Conservation (phyloP, 306 rosid genomes). For the Prunus kanzakura region DNA sequence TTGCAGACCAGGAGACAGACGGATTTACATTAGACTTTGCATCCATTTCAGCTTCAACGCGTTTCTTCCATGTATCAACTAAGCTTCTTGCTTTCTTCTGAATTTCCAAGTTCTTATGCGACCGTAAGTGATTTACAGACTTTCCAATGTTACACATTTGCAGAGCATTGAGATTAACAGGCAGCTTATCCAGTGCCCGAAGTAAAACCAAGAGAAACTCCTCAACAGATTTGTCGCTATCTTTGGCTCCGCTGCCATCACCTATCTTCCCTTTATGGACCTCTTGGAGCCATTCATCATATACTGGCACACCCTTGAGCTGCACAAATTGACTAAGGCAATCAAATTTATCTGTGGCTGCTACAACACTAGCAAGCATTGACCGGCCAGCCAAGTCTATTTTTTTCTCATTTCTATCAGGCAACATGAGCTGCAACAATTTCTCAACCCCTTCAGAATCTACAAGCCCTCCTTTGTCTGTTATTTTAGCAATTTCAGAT, state of each 20-base stretch:
- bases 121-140: slow-evolving; percentile 81
- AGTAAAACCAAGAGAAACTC: slow-evolving; percentile 81
- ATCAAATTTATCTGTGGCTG: slow-evolving; percentile 69
- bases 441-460: slow-evolving; percentile 72
- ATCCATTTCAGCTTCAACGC: slow-evolving; percentile 89
- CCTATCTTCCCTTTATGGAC: slow-evolving; percentile 78
- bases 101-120: slow-evolving; percentile 75
- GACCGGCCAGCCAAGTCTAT: slow-evolving; percentile 71
- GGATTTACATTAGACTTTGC: slow-evolving; percentile 57
- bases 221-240: slow-evolving; percentile 69
- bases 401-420: slow-evolving; percentile 65
- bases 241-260: slow-evolving; percentile 50
- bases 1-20: slow-evolving; percentile 60
- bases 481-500: slow-evolving; percentile 72
- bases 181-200: slow-evolving; percentile 88
- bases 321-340: slow-evolving; percentile 76
- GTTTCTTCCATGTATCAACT: slow-evolving; percentile 93
- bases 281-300: slow-evolving; percentile 94
- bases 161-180: slow-evolving; percentile 77
- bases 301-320: slow-evolving; percentile 66
- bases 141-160: slow-evolving; percentile 85
- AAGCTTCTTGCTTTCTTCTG: slow-evolving; percentile 83
- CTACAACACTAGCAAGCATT: slow-evolving; percentile 72
- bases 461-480: slow-evolving; percentile 84
- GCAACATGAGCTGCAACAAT: slow-evolving; percentile 74